Evolutionary conservation across 306 rosid genomes (phyloP).

Genomic region (Cyclanthera cordifolia): DNA sequence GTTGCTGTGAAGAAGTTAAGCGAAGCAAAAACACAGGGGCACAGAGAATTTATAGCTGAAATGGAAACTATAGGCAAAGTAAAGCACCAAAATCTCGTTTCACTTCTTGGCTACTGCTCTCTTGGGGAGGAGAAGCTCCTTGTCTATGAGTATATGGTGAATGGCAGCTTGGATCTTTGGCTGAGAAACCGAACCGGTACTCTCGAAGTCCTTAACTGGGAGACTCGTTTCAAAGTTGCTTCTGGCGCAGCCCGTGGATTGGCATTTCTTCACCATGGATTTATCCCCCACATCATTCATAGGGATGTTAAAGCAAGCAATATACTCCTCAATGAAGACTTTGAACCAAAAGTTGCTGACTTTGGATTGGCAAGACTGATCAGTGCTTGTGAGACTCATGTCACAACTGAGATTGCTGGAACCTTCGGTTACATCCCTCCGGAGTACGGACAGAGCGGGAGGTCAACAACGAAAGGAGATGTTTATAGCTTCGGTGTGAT

Average conservation of each 20-base stretch:
- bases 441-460: constrained; percentile 93
- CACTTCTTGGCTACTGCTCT: constrained; percentile 89
- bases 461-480: constrained; percentile 83
- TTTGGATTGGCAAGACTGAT: constrained; percentile 89
- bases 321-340: constrained; percentile 71
- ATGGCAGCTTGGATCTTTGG: constrained; percentile 95
- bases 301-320: constrained; percentile 92
- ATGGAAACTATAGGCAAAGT: constrained; percentile 98
- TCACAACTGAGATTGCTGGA: constrained; percentile 85
- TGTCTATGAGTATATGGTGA: constrained; percentile 88
- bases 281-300: constrained; percentile 87
- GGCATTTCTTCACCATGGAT: constrained; percentile 89
- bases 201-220: constrained; percentile 74
- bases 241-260: constrained; percentile 68
- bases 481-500: constrained; percentile 93
- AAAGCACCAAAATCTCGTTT: constrained; percentile 77
- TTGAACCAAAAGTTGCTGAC: constrained; percentile 87
- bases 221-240: constrained; percentile 67
- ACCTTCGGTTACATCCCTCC: constrained; percentile 98
- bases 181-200: constrained; percentile 71
- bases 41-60: constrained; percentile 86
- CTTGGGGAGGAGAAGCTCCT: constrained; percentile 83
- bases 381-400: constrained; percentile 93
- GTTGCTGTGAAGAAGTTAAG: constrained; percentile 95
- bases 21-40: constrained; percentile 89